Evolutionary conservation across 192 early-diverging fungal genomes (phyloP), one percentile per base, ranked within the genome.

Genomic region (Backusella westeae): DNA sequence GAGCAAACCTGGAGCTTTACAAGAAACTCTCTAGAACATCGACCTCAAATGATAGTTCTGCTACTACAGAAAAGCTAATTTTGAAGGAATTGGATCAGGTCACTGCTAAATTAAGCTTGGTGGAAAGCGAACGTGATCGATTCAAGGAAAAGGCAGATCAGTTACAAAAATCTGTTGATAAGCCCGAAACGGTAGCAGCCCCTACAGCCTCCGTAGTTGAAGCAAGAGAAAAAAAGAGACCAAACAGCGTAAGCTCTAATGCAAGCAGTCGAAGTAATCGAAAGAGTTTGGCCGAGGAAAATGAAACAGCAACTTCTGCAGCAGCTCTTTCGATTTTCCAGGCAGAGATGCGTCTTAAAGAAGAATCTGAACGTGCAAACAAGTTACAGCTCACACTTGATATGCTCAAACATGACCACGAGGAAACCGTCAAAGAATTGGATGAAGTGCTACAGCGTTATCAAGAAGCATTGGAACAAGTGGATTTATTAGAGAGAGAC

Each of bases 31-130:
- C 32, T 29, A 79, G 59, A 66, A 14, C 32, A 17, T 8, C 34
- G 21, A 59, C 19, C 23, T 23, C 53, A 6, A 46, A 19, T 10
- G 34, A 68, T 17, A 4, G 10, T 32, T 15, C 41, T 3, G 65
- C 34, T 23, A 65, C 4, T 15, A 53, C 32, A 5, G 65, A 79
- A 34, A 49, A 74, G 19, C 4, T 74, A 17, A 69, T 75, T 34
- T 68, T 79, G 36, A 67, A 79, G 17, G 78, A 79, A 69, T 21
- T 79, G 19, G 73, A 73, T 34, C 42, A 73, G 38, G 21, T 78
- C n/a, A 73, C 35, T 36, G 59, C 23, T 36, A 78, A 78, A 68
- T 78, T 46, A 42, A 23, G 36, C 12, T 9, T 21, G 15, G 21
- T 68, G 14, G 77, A 78, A 68, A 72, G 34, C 7, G 77, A 78